phyloP scores from a whole-genome alignment of 257 asterid species.

The Solanum commersonii region DNA sequence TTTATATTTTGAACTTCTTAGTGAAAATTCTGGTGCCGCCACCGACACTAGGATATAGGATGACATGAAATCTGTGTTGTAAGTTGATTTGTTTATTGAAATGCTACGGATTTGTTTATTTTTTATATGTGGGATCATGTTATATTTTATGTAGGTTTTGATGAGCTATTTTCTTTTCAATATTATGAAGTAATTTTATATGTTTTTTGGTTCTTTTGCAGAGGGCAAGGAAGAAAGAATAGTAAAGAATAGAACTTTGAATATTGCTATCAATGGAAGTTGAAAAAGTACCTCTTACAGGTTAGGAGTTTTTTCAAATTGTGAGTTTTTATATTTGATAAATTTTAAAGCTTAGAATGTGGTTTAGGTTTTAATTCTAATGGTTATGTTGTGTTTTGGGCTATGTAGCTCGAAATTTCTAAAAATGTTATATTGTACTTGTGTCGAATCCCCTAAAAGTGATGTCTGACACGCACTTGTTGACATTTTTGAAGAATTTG shows the following conservation, averaged over 20 bases:
- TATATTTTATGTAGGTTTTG: not conserved
- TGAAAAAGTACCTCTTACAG: not conserved
- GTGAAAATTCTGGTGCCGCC: not conserved
- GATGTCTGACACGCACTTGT: accelerated
- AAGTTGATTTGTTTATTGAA: not conserved
- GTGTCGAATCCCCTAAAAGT: not conserved
- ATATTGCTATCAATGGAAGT: not conserved
- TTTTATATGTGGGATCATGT: not conserved
- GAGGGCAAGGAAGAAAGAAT: not conserved
- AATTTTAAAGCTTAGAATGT: not conserved
- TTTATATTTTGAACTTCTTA: not conserved
- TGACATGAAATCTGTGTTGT: not conserved
- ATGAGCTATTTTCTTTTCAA: not conserved
- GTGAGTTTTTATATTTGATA: not conserved
- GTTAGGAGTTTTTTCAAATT: not conserved
- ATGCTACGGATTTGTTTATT: not conserved
- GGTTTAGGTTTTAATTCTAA: not conserved
- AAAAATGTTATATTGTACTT: not conserved
- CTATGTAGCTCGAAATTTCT: not conserved
- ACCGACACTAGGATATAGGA: no score
- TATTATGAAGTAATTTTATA: not conserved
- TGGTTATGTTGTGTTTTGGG: not conserved
- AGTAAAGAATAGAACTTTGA: not conserved
- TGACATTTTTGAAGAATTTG: not conserved
- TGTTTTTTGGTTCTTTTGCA: not conserved